Evolutionary conservation across 306 rosid species (phyloP).

Genomic region (Rosa lucieae): DNA sequence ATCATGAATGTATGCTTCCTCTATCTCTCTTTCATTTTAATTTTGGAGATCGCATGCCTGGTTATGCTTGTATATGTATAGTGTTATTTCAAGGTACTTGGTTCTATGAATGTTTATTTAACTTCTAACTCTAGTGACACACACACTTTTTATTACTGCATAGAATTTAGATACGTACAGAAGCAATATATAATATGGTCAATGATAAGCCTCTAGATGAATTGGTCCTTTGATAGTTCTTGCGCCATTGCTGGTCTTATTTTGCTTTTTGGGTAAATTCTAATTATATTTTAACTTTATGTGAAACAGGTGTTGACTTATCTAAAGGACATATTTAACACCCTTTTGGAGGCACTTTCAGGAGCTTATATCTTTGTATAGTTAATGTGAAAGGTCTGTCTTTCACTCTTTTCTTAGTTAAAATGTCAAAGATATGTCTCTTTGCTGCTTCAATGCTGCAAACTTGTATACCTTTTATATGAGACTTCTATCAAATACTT

Average conservation of each 20-base stretch:
- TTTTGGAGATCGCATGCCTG: no score
- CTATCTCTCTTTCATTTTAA: no score
- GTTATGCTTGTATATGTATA: no score
- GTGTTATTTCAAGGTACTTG: no score
- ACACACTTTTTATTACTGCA: no score
- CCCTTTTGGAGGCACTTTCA: slow-evolving; percentile 68
- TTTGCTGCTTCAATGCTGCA: neutral
- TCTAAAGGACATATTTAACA: slow-evolving; percentile 72
- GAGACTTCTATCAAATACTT: neutral
- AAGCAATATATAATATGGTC: neutral
- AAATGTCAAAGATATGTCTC: neutral
- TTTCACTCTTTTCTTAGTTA: neutral
- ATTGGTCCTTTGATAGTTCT: neutral
- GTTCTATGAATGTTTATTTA: no score
- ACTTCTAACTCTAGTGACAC: no score
- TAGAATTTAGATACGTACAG: no score
- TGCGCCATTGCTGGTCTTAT: neutral
- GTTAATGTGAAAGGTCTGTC: neutral
- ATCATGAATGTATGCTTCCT: no score
- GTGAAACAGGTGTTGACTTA: slow-evolving; percentile 69
- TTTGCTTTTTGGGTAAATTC: neutral
- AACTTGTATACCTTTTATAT: neutral
- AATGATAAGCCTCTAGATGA: neutral
- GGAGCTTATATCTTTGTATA: slow-evolving; percentile 10
- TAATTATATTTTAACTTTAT: slow-evolving; percentile 3